Evolutionary conservation across 2,329 filamentous ascomycete species (phyloP).

Genomic region (Cladosporium sp.): DNA sequence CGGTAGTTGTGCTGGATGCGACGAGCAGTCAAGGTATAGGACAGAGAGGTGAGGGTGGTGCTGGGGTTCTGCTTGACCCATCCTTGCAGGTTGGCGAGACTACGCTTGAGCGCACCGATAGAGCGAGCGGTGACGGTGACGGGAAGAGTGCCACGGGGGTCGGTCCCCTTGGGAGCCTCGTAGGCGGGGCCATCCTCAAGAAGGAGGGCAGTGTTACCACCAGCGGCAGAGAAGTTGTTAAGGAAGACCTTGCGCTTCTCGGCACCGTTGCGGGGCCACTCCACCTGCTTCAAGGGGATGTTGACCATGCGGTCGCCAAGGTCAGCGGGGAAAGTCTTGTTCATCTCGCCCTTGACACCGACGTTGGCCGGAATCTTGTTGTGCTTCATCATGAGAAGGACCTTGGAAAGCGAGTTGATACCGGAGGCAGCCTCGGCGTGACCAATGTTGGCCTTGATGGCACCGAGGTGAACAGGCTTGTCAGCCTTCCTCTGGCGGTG

Average conservation of each 20-base stretch:
- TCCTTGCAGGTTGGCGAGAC: conserved; percentile 45
- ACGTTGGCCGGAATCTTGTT: conserved; percentile 52
- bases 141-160: conserved; percentile 45
- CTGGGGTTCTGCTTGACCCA: conserved; percentile 44
- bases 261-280: conserved; percentile 44
- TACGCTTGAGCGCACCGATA: conserved; percentile 49
- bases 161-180: conserved; percentile 37
- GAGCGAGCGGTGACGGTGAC: conserved; percentile 49
- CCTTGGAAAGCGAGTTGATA: conserved; percentile 52
- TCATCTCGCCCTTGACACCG: conserved; percentile 53
- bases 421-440: conserved; percentile 53
- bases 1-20: conserved; percentile 53
- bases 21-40: conserved; percentile 51
- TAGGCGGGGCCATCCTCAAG: conserved; percentile 48
- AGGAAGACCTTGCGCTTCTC: conserved; percentile 48
- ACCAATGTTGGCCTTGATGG: conserved; percentile 54
- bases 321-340: conserved; percentile 53
- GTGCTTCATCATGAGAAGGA: conserved; percentile 52
- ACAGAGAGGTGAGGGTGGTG: conserved; percentile 45
- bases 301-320: conserved; percentile 50
- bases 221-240: conserved; percentile 52
- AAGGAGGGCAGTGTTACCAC: conserved; percentile 52
- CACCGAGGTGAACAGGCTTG: conserved; percentile 49
- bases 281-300: conserved; percentile 44
- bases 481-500: conserved; percentile 47